Base-by-base conservation (phyloP, 768 basidiomycete species). In the Boletus reticuloceps region DNA sequence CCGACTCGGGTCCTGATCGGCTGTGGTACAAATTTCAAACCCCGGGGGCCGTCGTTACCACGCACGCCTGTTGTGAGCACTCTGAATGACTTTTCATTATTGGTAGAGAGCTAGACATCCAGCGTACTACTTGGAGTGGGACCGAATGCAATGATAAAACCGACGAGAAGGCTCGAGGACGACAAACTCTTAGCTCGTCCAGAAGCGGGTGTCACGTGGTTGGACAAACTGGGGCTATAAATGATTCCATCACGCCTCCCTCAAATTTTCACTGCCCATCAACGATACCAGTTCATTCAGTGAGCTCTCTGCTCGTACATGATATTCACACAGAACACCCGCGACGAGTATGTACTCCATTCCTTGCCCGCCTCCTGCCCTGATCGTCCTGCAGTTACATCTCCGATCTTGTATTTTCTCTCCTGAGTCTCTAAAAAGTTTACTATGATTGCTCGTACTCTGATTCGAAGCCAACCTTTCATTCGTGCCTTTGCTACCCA, bases 391-490 rank as follows among this genome's bases (percentile, higher is more conserved):
- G 27, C 66, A 94, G 91, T 67, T 94, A 94, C 69, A 87, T 94
- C 74, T 89, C 89, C 72, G 91, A 94, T 78, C 87, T 92, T 69
- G 88, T 94, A 49, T 94, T 91, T 72, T 89, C 89, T 60, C 86
- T 93, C 60, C 72, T 74, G 62, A 75, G 71, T 47, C 49, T 65
- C 19, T 73, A 19, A 62, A 52, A 72, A 64, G 61, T 25, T 12
- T 14, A 76, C 58, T 51, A 90, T 89, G 87, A 74, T 87, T 59
- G 57, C 74, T 62, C 86, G 82, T 58, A 77, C 77, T 61, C 64
- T 85, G 41, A 67, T 79, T 62, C 77, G 76, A 65, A 62, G 79
- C 47, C 74, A 79, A 69, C 74, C 76, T 53, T 65, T 85, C 42
- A 72, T 77, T 56, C 80, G 88, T 58, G 78, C 82, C 40, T 75